Evolutionary conservation across 2,329 filamentous ascomycete genomes (phyloP), one percentile per base, ranked within the genome.

Genomic region (Aureobasidium lini): DNA sequence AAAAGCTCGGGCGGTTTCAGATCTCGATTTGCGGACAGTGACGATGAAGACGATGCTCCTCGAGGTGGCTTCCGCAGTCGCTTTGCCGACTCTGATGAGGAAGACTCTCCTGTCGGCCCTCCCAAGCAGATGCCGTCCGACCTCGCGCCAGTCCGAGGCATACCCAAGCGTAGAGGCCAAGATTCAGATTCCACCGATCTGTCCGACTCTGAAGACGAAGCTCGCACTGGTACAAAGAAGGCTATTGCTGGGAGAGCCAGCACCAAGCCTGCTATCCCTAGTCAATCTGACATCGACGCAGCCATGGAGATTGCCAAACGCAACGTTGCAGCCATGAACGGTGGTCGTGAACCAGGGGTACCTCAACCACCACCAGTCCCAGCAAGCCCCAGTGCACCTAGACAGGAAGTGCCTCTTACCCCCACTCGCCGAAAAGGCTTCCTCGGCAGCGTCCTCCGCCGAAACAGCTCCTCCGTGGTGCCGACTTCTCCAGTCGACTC

Each of bases 11-110:
- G 65, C 2, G 63, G 62, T 13, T 72, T 74, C 67, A 75, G 72
- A 62, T 78, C 70, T 84, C 85, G 3, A 83, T 88, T 90, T 65
- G 83, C 77, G 1, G 86, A 90, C 1, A 90, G 87, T 66, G 87
- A 90, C 46, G 75, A 77, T 43, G 73, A 73, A 28, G 73, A 73
- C 29, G 76, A 77, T 8, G 70, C 68, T 10, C 62, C 66, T 5
- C 29, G 57, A 18, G 53, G 62, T 6, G 62, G 66, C 40, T 79
- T 79, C 67, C 70, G 72, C 56, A 79, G 76, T 61, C 73, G 78
- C 5, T 79, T 79, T 60, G 76, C 71, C 1, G 77, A 80, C 61
- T 79, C 77, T 2, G 76, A 77, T 48, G 76, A 78, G 31, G 73
- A 75, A 59, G 86, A 88, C 48, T 78, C 81, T 16, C 77, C 77